These are phyloP conservation scores for Helminthosporium solani DNA, from an alignment of 2,329 filamentous ascomycete genomes.

Conservation along the genomic window DNA sequence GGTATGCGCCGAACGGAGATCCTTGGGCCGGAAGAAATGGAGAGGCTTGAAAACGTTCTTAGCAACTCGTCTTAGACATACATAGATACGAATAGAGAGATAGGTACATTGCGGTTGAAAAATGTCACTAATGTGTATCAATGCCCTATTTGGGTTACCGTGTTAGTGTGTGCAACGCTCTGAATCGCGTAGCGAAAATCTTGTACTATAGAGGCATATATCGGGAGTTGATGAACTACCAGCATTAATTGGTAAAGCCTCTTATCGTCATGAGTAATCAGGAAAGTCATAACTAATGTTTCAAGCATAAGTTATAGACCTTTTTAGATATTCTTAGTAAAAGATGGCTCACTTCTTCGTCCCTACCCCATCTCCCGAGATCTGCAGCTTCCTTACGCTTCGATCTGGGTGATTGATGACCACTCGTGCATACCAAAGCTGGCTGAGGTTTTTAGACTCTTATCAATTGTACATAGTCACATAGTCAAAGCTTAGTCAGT, in stretches of 20 bases:
- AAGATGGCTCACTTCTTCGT: slow-evolving; percentile 7
- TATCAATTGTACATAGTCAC: too few species aligned
- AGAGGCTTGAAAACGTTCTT: slow-evolving; percentile 14
- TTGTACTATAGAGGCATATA: too few species aligned
- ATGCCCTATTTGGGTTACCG: slow-evolving; percentile 23
- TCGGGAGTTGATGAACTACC: too few species aligned
- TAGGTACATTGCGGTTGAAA: neutral
- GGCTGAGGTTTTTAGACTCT: neutral
- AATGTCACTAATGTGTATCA: slow-evolving; percentile 25
- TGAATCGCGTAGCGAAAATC: too few species aligned
- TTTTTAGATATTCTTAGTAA: too few species aligned
- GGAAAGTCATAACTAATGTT: too few species aligned
- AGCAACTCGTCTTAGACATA: slow-evolving; percentile 23
- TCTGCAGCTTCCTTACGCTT: slow-evolving; percentile 15
- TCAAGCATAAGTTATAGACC: too few species aligned
- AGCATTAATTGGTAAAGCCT: too few species aligned
- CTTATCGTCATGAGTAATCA: too few species aligned
- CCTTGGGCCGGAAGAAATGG: slow-evolving; percentile 4
- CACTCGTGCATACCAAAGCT: slow-evolving; percentile 4
- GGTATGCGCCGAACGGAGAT: slow-evolving; percentile 16
- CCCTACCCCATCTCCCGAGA: neutral
- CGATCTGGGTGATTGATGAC: slow-evolving; percentile 9
- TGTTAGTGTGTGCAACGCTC: too few species aligned
- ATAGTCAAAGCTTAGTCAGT: too few species aligned
- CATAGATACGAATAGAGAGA: slow-evolving; percentile 10